Evolutionary conservation across 2,329 filamentous ascomycete genomes (phyloP), one percentile per base, ranked within the genome.

Genomic region (Talaromyces islandicus): DNA sequence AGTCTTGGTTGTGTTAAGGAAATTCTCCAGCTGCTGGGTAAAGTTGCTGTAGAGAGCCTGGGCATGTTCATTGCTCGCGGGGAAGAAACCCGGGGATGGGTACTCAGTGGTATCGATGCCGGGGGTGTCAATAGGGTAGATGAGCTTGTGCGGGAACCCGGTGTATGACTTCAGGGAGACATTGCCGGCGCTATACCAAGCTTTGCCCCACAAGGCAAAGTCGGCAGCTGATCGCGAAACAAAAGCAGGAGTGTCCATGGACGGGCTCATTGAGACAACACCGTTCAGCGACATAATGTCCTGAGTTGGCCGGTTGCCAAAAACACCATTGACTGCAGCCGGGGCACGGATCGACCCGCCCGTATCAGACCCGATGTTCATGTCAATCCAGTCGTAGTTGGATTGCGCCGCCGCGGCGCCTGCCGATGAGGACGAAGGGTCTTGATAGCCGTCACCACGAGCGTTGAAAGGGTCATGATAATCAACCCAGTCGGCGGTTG

Each of bases 231-330:
- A 25, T 30, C 58, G 43, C 7, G 58, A 41, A 41, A 60, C 38
- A 56, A 81, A 74, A 0, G 78, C 80, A 0, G 77, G 69, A 0
- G 79, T 82, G 56, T 83, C 80, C 17, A 80, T 70, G 0, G 69
- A 67, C 0, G 75, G 68, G 0, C 72, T 73, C 1, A 82, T 64
- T 0, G 80, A 77, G 76, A 84, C 81, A 0, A 78, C 78, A 12
- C 79, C 71, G 7, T 79, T 75, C 1, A 84, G 70, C 9, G 72
- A 66, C 0, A 83, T 75, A 0, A 82, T 68, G 3, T 75, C 77
- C 53, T 78, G 75, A 0, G 77, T 78, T 2, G 81, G 81, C 4
- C 81, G 69, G 57, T 82, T 82, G 2, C 81, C 80, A 58, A 78
- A 83, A 3, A 80, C 65, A 4, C 81, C 81, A 64, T 83, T 78